Percentiles rank a stretch among this genome's conserved stretches.
Conservation (phyloP, 2,329 filamentous ascomycete species). For the Epichloe gansuensis region DNA sequence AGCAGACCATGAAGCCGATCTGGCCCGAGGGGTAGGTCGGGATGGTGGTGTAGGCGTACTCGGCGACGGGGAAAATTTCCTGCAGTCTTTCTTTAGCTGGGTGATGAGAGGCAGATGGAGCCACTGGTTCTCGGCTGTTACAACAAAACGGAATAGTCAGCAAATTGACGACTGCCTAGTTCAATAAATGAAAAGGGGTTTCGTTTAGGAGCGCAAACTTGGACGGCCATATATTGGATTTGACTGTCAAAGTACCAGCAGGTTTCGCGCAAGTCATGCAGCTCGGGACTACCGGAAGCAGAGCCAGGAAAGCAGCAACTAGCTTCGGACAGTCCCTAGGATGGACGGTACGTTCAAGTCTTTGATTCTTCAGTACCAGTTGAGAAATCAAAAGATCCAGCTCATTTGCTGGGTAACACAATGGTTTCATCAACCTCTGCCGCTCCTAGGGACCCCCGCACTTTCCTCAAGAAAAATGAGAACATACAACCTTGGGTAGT, state of each 20-base stretch:
- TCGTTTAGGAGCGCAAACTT: not conserved
- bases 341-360: conserved; percentile 6
- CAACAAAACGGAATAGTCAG: conserved; percentile 6
- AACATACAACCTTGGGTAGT: conserved; percentile 99
- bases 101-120: conserved; percentile 89
- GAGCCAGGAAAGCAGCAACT: conserved; percentile 26
- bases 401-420: not conserved
- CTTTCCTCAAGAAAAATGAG: conserved; percentile 46
- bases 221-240: not conserved
- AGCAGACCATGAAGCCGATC: conserved; percentile 99
- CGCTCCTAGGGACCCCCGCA: conserved; percentile 23
- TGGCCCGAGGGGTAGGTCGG: conserved; percentile 98
- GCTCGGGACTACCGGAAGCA: conserved; percentile 26
- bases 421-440: conserved; percentile 10
- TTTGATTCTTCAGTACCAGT: conserved; percentile 1
- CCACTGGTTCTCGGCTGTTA: conserved; percentile 95
- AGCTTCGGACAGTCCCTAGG: conserved; percentile 24
- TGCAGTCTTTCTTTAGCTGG: conserved; percentile 93
- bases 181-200: not conserved
- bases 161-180: conserved; percentile 5
- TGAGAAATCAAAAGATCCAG: conserved; percentile 2
- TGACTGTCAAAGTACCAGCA: not conserved
- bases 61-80: conserved; percentile 91
- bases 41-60: conserved; percentile 99
- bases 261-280: conserved; percentile 4